Conservation (phyloP, 2,329 filamentous ascomycete genomes). For the Colletotrichum limetticola region DNA sequence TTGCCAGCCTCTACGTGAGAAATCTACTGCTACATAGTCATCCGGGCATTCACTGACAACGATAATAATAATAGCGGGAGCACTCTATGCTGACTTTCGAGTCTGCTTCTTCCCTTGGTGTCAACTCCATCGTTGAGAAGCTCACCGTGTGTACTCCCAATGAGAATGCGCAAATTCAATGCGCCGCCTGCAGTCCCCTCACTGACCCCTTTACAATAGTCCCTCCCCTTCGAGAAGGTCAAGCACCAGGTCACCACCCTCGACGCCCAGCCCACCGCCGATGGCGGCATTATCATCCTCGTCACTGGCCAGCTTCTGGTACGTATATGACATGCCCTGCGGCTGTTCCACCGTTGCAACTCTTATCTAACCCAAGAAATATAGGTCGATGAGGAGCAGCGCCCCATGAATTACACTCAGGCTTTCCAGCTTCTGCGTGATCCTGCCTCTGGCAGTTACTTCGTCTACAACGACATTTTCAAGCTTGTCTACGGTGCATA, state of each 20-base stretch:
- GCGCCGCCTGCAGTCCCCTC: background rate
- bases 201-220: slow-evolving; percentile 36
- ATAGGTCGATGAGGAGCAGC: slow-evolving; percentile 86
- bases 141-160: slow-evolving; percentile 69
- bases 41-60: background rate
- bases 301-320: slow-evolving; percentile 90
- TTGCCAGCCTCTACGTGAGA: slow-evolving; percentile 84
- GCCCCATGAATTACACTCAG: slow-evolving; percentile 92
- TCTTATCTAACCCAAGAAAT: background rate
- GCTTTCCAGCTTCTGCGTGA: slow-evolving; percentile 86
- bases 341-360: background rate
- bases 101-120: slow-evolving; percentile 73
- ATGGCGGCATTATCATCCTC: slow-evolving; percentile 82
- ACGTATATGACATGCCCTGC: slow-evolving; percentile 46
- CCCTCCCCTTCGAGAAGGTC: slow-evolving; percentile 83
- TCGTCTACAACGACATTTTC: slow-evolving; percentile 95
- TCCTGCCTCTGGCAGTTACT: slow-evolving; percentile 72
- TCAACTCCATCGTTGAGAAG: slow-evolving; percentile 78
- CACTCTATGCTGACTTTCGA: slow-evolving; percentile 96
- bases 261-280: slow-evolving; percentile 82
- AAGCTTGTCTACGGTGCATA: slow-evolving; percentile 77
- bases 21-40: slow-evolving; percentile 2
- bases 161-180: background rate
- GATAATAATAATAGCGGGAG: slow-evolving; percentile 66
- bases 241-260: slow-evolving; percentile 80